Evolutionary conservation across 1,284 basidiomycete genomes (phyloP), one percentile per base, ranked within the genome.

Genomic region (Phylloboletellus chloephorus): DNA sequence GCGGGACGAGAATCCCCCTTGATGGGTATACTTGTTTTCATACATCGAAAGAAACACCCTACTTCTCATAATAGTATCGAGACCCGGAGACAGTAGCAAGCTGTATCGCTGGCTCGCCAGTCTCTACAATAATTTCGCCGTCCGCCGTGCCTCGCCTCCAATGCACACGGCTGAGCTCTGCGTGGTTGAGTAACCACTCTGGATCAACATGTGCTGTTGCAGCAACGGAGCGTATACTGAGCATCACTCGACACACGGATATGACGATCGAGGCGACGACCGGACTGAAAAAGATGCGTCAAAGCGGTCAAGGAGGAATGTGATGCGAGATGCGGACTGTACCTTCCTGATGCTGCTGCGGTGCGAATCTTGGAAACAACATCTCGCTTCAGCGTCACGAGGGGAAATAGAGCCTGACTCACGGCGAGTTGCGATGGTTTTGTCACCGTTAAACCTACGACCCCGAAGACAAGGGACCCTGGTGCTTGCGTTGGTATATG

Each of bases 81-180:
- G 15, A 13, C 8, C 25, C 25, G 5, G 15, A 24, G 8, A 20
- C 21, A 6, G 13, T 12, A 17, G 20, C 11, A 3, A 39, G 23
- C 10, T 23, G 16, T 31, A 30, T 25, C 13, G 8, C 2, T 12
- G n/a, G 15, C n/a, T 36, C 30, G 25, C 24, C 39, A 28, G 19
- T n/a, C 23, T 37, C 41, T 13, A 53, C 50, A 3, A 50, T 23
- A 9, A 52, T 42, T 31, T 48, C 41, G 12, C 50, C 51, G 15
- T 43, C 35, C 11, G 15, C 25, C 10, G 3, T 13, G 6, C 50
- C 50, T 26, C 15, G 34, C 31, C 40, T 49, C 45, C 41, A 52
- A 19, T 39, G 33, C 15, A 54, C 42, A 13, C 46, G 49, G 16
- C 52, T 53, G 26, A 54, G 46, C 33, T 53, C 52, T 31, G 50